These are phyloP conservation scores for Fusarium sarcochroum DNA, from an alignment of 2,329 filamentous ascomycete genomes.

Conservation along the genomic window DNA sequence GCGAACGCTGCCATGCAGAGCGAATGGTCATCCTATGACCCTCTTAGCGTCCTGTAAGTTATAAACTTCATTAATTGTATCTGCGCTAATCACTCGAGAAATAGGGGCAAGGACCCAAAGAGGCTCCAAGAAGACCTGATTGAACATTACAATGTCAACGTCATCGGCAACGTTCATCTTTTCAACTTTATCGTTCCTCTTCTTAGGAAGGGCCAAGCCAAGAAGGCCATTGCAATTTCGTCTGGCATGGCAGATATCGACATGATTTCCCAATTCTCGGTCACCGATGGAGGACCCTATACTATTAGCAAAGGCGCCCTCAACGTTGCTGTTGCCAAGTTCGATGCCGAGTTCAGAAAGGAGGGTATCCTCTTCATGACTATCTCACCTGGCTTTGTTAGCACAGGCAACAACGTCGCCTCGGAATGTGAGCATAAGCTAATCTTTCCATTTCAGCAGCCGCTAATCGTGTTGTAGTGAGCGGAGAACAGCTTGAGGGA, in stretches of 20 bases:
- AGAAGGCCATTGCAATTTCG: slow-evolving; percentile 69
- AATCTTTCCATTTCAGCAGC: fast-evolving
- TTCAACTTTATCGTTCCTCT: slow-evolving; percentile 68
- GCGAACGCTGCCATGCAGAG: slow-evolving; percentile 62
- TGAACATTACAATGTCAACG: slow-evolving; percentile 61
- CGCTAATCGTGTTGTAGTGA: slow-evolving; percentile 29
- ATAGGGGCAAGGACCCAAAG: slow-evolving; percentile 29
- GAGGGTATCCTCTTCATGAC: slow-evolving; percentile 67
- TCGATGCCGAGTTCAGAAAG: slow-evolving; percentile 61
- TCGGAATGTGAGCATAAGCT: slow-evolving; percentile 37
- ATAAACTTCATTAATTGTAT: fast-evolving
- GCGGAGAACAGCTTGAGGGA: slow-evolving; percentile 45
- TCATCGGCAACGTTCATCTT: slow-evolving; percentile 66
- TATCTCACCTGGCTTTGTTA: slow-evolving; percentile 66
- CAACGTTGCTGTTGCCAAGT: slow-evolving; percentile 69
- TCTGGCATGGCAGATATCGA: slow-evolving; percentile 64
- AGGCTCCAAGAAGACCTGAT: slow-evolving; percentile 36
- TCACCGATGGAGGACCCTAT: slow-evolving; percentile 59
- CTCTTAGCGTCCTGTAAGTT: slow-evolving; percentile 30
- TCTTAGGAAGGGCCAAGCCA: slow-evolving; percentile 62
- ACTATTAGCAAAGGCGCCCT: slow-evolving; percentile 65
- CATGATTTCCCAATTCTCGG: slow-evolving; percentile 54
- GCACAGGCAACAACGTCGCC: slow-evolving; percentile 52
- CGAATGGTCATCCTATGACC: slow-evolving; percentile 43
- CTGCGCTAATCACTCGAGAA: fast-evolving